phyloP scores from a whole-genome alignment of 176 grass and related monocot genomes.

The Thalia dealbata region DNA sequence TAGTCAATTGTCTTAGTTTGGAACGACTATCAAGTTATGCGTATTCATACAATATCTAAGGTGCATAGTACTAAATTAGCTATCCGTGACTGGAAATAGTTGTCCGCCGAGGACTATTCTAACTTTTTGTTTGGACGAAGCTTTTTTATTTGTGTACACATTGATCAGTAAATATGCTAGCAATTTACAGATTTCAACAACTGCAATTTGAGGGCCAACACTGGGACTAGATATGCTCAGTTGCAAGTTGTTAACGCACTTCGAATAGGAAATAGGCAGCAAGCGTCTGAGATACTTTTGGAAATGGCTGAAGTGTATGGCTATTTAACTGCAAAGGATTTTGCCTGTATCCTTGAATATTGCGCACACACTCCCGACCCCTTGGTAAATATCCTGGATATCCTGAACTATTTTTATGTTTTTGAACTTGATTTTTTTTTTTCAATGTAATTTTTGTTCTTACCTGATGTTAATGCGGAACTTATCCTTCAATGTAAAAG shows the following conservation, averaged over 20 bases:
- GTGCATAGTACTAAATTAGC: background rate
- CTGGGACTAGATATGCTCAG: slow-evolving; percentile 36
- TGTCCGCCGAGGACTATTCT: background rate
- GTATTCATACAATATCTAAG: background rate
- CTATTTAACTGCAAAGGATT: slow-evolving; percentile 37
- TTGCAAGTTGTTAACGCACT: slow-evolving; percentile 59
- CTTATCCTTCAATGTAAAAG: background rate
- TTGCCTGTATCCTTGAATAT: slow-evolving; percentile 74
- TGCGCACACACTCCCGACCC: slow-evolving; percentile 60
- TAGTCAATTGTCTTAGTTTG: background rate
- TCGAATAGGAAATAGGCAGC: slow-evolving; percentile 45
- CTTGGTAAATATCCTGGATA: slow-evolving; percentile 34
- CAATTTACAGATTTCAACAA: slow-evolving; percentile 34
- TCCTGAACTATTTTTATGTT: background rate
- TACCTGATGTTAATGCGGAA: background rate
- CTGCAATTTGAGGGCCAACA: slow-evolving; percentile 22
- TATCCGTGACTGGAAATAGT: background rate
- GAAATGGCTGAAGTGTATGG: slow-evolving; percentile 34
- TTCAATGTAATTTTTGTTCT: background rate
- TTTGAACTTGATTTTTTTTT: background rate
- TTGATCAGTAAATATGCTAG: background rate
- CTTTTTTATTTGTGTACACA: background rate
- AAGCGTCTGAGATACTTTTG: slow-evolving; percentile 53
- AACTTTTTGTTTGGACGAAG: background rate
- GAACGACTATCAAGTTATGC: background rate